Conservation (phyloP, 2,329 filamentous ascomycete species). For the Drechslera avenae region DNA sequence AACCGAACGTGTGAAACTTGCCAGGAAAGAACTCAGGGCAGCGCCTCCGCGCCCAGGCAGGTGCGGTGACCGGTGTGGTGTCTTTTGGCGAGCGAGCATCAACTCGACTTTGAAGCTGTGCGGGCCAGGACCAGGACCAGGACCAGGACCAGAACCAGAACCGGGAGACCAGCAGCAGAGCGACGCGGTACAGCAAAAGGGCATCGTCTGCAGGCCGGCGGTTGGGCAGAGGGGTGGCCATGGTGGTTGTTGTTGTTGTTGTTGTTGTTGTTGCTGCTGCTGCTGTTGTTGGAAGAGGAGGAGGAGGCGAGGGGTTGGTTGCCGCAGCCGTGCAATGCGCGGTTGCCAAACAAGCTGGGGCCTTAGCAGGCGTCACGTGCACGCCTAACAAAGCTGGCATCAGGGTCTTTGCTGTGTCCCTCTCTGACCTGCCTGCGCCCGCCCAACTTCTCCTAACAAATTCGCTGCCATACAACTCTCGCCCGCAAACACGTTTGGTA, state of each 20-base stretch:
- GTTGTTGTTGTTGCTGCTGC: not conserved
- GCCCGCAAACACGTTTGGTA: conserved; percentile 38
- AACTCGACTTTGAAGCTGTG: not conserved
- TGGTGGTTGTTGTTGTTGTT: not conserved
- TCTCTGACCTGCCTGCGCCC: not conserved
- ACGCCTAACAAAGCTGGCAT: no score
- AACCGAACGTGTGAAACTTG: conserved; percentile 42
- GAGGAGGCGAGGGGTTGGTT: not conserved
- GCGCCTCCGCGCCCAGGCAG: conserved; percentile 16
- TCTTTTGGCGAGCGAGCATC: not conserved
- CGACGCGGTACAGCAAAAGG: no score
- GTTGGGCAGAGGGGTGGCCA: no score
- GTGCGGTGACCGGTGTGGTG: conserved; percentile 8
- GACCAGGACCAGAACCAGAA: no score
- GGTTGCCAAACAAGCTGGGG: not conserved
- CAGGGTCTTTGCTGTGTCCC: no score
- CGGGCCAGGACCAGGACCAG: no score
- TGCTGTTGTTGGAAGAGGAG: conserved; percentile 11
- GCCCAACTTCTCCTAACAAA: conserved; percentile 17
- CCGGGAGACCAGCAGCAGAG: no score
- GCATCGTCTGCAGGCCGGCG: no score
- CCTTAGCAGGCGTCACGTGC: not conserved
- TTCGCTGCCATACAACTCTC: conserved; percentile 32
- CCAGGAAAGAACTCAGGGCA: conserved; percentile 25
- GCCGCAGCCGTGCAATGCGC: not conserved